These are phyloP conservation scores for Amniculicola lignicola DNA, from an alignment of 495 filamentous ascomycete genomes.

Conservation along the genomic window DNA sequence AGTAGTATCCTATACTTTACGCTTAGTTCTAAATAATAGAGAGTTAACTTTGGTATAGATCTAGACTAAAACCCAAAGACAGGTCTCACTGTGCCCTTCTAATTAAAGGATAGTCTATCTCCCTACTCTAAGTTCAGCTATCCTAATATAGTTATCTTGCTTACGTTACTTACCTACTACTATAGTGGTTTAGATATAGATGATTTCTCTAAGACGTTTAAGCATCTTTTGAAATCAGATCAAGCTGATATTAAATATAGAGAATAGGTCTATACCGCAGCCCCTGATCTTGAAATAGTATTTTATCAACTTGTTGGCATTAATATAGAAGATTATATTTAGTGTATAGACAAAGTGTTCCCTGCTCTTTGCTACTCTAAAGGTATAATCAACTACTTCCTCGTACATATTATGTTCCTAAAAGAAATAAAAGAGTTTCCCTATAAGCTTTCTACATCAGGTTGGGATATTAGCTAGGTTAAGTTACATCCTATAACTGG, in stretches of 20 bases:
- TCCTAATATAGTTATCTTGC: slow-evolving; percentile 62
- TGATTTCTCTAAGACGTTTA: slow-evolving; percentile 52
- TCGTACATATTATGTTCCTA: slow-evolving; percentile 61
- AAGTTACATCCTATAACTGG: slow-evolving; percentile 57
- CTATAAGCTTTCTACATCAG: slow-evolving; percentile 63
- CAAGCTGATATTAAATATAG: slow-evolving; percentile 45
- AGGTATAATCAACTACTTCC: slow-evolving; percentile 58
- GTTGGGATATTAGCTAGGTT: slow-evolving; percentile 61
- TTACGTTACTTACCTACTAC: slow-evolving; percentile 71
- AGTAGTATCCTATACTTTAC: slow-evolving; percentile 54
- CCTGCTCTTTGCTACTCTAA: slow-evolving; percentile 54
- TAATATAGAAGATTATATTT: slow-evolving; percentile 55
- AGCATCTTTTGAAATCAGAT: slow-evolving; percentile 53
- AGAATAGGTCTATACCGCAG: slow-evolving; percentile 8
- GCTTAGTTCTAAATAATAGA: slow-evolving; percentile 59
- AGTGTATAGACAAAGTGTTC: slow-evolving; percentile 47
- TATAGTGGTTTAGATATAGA: slow-evolving; percentile 57
- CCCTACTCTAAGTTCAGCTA: slow-evolving; percentile 69
- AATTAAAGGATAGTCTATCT: slow-evolving; percentile 65
- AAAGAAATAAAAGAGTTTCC: slow-evolving; percentile 64
- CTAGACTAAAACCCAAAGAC: slow-evolving; percentile 43
- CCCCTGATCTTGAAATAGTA: background rate
- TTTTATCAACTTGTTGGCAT: slow-evolving; percentile 54
- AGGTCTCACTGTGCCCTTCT: slow-evolving; percentile 65
- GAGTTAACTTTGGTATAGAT: slow-evolving; percentile 65